Evolutionary conservation across 192 early-diverging fungal genomes (phyloP).

Genomic region (Lobulomyces angularis): DNA sequence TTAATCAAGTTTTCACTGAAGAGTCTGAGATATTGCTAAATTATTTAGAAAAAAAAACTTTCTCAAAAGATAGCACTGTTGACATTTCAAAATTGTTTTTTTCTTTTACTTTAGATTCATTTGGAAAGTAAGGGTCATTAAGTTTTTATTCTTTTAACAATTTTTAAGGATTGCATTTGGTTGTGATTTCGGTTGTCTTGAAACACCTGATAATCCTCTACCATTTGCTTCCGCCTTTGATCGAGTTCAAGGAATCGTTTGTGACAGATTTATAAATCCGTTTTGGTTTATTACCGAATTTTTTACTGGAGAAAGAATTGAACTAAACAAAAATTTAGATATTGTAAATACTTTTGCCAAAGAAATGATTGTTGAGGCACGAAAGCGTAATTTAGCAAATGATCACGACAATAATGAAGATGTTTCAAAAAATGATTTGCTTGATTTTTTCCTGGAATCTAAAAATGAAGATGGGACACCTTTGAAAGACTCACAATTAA

Average conservation of each 20-base stretch:
- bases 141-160: too few species aligned
- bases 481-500: constrained; percentile 14
- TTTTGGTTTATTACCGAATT: constrained; percentile 11
- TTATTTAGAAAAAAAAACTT: constrained; percentile 7
- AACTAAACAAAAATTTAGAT: too few species aligned
- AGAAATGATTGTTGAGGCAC: constrained; percentile 1
- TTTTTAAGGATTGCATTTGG: constrained; percentile 26
- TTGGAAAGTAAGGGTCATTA: too few species aligned
- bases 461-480: constrained; percentile 10
- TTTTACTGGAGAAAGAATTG: too few species aligned
- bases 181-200: constrained; percentile 4
- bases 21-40: constrained; percentile 12
- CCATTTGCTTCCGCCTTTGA: constrained; percentile 23
- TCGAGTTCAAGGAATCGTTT: constrained; percentile 6
- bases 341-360: too few species aligned
- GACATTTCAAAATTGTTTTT: constrained; percentile 26
- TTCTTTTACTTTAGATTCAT: constrained; percentile 22
- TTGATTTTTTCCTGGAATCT: constrained; percentile 16
- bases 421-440: constrained; percentile 13
- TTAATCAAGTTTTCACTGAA: constrained; percentile 16
- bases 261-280: constrained; percentile 11
- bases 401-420: constrained; percentile 1
- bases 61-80: constrained; percentile 2
- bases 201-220: neutral
- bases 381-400: neutral